Base-by-base conservation (phyloP, 176 grass and related monocot species). In the Ampelocalamus luodianensis region DNA sequence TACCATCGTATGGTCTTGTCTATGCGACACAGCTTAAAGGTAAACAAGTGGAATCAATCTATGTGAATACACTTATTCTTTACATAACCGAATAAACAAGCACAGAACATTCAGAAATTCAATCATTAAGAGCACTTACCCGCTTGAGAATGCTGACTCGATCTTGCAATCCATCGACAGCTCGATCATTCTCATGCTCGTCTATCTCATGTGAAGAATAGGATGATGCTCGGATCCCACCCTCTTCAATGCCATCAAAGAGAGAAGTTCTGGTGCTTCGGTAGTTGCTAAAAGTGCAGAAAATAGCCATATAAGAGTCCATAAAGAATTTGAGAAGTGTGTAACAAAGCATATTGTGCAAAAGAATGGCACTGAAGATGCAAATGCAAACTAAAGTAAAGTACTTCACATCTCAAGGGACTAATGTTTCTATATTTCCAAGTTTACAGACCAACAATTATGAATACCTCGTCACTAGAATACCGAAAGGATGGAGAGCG, bases 221-320 rank as follows among this genome's bases (percentile, higher is more conserved):
- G 77, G 93, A 71, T 71, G 93, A 79, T 54, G 93, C 81, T 15
- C 83, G 64, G 69, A 98, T 54, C 78, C 96, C 93, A 68, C 96
- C 93, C 76, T 98, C 96, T 84, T 98, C 96, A 83, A 94, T 90
- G 74, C 93, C 93, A 95, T 95, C 96, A 59, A 95, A 93, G 32
- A 98, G 88, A 50, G 91, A 87, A 66, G 83, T 77, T 89, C 96
- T 95, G 22, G 46, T 89, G 68, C 81, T 94, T 27, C 85, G 90
- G 69, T 90, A 87, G 22, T 82, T 91, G 71, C 65, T 77, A 81
- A 65, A 85, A 82, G 24, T 79, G 23, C 38, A 78, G 37, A 74
- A 68, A 29, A 26, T 26, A 78, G 43, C 17, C 29, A 16, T 10
- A 72, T 62, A 38, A 80, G 29, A 63, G 40, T 68, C 5, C 3